A percentile compares a stretch with the other conserved stretches of the same genome.
phyloP scores from a whole-genome alignment of 208 protist species.

The Crithidia bombi region DNA sequence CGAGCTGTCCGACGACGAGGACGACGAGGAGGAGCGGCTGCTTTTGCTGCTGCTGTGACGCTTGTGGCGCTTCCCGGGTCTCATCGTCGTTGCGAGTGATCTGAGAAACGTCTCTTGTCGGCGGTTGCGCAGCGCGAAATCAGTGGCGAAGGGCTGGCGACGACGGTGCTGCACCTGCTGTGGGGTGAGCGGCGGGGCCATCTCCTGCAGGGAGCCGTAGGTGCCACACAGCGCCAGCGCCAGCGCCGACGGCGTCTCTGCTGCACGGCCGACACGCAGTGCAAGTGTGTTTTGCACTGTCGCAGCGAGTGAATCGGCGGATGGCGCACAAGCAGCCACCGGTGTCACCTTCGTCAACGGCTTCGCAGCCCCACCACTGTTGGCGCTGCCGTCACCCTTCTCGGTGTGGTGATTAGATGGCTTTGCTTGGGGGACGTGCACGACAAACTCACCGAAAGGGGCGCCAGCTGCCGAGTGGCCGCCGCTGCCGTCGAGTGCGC shows the following conservation, averaged over 20 bases:
- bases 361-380: too few species aligned
- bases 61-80: slow-evolving; percentile 19
- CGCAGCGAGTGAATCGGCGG: background rate
- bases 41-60: slow-evolving; percentile 30
- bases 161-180: slow-evolving; percentile 22
- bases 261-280: background rate
- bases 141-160: slow-evolving; percentile 20
- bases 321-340: too few species aligned
- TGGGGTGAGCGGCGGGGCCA: slow-evolving; percentile 8
- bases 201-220: background rate
- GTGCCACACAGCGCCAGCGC: background rate
- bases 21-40: slow-evolving; percentile 20
- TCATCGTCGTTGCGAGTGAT: slow-evolving; percentile 28
- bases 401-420: too few species aligned
- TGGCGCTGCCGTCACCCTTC: background rate
- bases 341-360: background rate
- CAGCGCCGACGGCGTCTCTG: too few species aligned
- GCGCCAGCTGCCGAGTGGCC: background rate
- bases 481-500: background rate
- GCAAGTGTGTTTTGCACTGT: background rate
- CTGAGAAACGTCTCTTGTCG: slow-evolving; percentile 36
- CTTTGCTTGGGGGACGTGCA: background rate
- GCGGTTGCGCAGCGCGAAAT: slow-evolving; percentile 24
- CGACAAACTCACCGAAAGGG: slow-evolving; percentile 3
- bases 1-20: slow-evolving; percentile 3